These are phyloP conservation scores for Cadophora malorum DNA, from an alignment of 2,329 filamentous ascomycete genomes.

Conservation along the genomic window DNA sequence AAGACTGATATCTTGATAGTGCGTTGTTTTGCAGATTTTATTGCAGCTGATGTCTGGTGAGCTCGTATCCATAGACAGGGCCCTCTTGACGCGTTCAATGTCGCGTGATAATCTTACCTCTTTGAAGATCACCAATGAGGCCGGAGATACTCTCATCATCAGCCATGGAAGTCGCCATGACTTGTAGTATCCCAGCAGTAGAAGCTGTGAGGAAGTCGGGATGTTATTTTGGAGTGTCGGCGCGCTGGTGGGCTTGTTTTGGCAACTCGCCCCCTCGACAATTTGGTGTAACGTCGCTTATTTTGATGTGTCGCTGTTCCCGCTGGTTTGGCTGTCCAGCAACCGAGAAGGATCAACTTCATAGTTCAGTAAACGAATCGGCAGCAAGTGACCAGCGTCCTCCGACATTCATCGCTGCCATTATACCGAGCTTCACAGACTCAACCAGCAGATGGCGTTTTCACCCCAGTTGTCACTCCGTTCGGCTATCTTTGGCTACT, in stretches of 20 bases:
- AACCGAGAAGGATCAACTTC: not conserved
- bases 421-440: not conserved
- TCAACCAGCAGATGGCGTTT: not conserved
- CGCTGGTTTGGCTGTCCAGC: not conserved
- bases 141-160: slow-evolving; percentile 31
- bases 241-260: not conserved
- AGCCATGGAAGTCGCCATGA: slow-evolving; percentile 27
- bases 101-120: slow-evolving; percentile 40
- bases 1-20: slow-evolving; percentile 65
- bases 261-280: not conserved
- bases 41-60: slow-evolving; percentile 55
- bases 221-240: not conserved
- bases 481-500: not conserved
- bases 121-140: slow-evolving; percentile 39
- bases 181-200: not conserved
- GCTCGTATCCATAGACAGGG: slow-evolving; percentile 20
- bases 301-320: not conserved
- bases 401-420: not conserved
- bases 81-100: slow-evolving; percentile 28
- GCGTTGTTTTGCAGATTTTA: slow-evolving; percentile 70
- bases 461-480: not conserved
- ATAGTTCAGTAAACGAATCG: not conserved
- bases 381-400: not conserved
- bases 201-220: not conserved
- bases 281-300: slow-evolving; percentile 9